A percentile compares a stretch with the other conserved stretches of the same genome.
Evolutionary conservation across 129 eudicot species (phyloP).

Genomic region (Flaveria brownii): DNA sequence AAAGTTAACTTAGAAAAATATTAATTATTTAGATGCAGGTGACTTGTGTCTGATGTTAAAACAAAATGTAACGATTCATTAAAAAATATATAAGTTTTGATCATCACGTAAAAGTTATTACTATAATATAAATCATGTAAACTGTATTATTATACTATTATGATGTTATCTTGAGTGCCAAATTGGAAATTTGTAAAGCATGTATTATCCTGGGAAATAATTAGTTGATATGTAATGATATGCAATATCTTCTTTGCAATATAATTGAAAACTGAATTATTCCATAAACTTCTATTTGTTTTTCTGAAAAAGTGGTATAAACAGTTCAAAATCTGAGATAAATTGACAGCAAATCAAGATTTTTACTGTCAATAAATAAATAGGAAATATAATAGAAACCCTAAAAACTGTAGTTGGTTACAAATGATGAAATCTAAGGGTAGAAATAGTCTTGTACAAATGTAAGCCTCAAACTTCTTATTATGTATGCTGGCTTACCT

Average conservation of each 20-base stretch:
- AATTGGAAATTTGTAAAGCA: background rate
- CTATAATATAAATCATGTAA: background rate
- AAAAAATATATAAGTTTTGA: background rate
- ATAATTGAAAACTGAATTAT: slow-evolving; percentile 1
- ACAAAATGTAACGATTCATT: background rate
- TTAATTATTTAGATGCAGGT: background rate
- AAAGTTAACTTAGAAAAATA: background rate
- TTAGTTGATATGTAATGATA: background rate
- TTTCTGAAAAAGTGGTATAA: background rate
- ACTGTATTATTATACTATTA: too few species aligned
- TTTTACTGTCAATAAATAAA: background rate
- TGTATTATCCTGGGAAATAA: slow-evolving; percentile 9
- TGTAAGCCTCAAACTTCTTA: background rate
- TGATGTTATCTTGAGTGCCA: background rate
- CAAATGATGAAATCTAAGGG: background rate
- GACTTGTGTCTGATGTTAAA: slow-evolving; percentile 1
- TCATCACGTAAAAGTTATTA: slow-evolving; percentile 12
- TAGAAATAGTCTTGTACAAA: background rate
- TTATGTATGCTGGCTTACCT: background rate
- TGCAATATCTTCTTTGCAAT: background rate
- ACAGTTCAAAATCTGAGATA: background rate
- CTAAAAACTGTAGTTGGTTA: background rate
- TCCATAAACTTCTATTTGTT: background rate
- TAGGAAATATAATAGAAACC: background rate
- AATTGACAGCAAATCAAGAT: background rate